These are phyloP conservation scores for Artomyces pyxidatus DNA, from an alignment of 768 basidiomycete genomes.

Conservation along the genomic window DNA sequence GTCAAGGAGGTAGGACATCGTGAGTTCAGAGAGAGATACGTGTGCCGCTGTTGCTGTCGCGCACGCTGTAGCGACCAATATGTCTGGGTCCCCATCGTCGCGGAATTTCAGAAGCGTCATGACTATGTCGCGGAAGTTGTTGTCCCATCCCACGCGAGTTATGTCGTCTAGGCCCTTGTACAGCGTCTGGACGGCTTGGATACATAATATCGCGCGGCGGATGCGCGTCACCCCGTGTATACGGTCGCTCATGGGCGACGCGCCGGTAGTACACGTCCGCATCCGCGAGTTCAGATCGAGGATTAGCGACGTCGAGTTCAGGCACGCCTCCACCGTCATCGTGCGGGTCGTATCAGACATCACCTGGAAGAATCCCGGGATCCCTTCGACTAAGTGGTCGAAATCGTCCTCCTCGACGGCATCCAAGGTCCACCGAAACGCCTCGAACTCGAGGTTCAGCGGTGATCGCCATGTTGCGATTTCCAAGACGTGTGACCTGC, in stretches of 20 bases:
- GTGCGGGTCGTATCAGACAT: too few species aligned
- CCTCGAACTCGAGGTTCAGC: background rate
- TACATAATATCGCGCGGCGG: background rate
- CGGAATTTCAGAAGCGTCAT: background rate
- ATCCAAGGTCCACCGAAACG: conserved; percentile 1
- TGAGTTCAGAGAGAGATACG: background rate
- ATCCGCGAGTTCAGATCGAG: background rate
- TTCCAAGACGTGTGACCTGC: background rate
- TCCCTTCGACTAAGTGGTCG: conserved; percentile 6
- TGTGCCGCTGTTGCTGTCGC: background rate
- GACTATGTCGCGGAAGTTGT: background rate
- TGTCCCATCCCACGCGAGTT: background rate
- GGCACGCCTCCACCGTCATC: too few species aligned
- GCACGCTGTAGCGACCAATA: background rate
- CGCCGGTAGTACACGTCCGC: background rate
- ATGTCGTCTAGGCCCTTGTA: background rate
- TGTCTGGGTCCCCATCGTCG: background rate
- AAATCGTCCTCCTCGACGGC: conserved; percentile 3
- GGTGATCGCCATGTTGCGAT: background rate
- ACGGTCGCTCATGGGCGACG: background rate
- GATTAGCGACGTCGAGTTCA: background rate
- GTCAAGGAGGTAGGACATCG: too few species aligned
- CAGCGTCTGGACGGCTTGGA: background rate
- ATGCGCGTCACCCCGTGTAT: too few species aligned
- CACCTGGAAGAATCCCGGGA: conserved; percentile 2